Evolutionary conservation across 139 green algal species (phyloP).

Genomic region (Gonium pectorale): DNA sequence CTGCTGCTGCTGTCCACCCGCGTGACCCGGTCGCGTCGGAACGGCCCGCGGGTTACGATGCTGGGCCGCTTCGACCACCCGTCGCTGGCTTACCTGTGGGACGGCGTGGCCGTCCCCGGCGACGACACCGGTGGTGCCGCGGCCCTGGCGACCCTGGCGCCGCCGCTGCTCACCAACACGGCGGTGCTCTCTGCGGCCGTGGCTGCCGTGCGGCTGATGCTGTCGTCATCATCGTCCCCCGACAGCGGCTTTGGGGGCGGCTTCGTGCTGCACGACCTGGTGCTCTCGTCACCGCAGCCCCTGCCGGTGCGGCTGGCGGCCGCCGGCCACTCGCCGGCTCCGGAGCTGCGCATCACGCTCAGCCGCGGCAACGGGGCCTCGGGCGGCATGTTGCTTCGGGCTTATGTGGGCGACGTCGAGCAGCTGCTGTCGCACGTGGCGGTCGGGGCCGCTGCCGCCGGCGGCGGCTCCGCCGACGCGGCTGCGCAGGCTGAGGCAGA

Average conservation of each 20-base stretch:
- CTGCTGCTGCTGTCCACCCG: slow-evolving; percentile 48
- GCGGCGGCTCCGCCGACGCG: not conserved
- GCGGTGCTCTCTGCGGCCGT: slow-evolving; percentile 50
- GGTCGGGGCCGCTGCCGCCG: not conserved
- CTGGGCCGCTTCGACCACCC: slow-evolving; percentile 51
- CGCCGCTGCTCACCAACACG: slow-evolving; percentile 49
- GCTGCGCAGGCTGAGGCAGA: not conserved
- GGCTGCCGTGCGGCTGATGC: slow-evolving; percentile 40
- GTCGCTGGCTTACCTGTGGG: slow-evolving; percentile 62
- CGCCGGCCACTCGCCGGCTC: slow-evolving; percentile 32
- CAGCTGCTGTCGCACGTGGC: slow-evolving; percentile 43
- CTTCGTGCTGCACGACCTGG: slow-evolving; percentile 51
- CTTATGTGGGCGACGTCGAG: slow-evolving; percentile 39
- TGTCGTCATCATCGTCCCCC: not conserved
- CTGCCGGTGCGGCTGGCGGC: slow-evolving; percentile 49
- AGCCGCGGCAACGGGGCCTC: not conserved
- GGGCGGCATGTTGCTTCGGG: slow-evolving; percentile 8
- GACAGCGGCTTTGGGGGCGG: not conserved
- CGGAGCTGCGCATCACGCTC: slow-evolving; percentile 27
- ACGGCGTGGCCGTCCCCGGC: slow-evolving; percentile 27
- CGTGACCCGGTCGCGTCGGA: slow-evolving; percentile 26
- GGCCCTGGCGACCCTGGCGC: not conserved
- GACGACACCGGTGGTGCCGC: not conserved
- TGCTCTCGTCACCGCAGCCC: slow-evolving; percentile 44
- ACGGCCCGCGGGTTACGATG: slow-evolving; percentile 14